Percentiles rank a stretch among this genome's conserved stretches.
phyloP scores from a whole-genome alignment of 139 green algal genomes.

The Edaphochlamys debaryana region DNA sequence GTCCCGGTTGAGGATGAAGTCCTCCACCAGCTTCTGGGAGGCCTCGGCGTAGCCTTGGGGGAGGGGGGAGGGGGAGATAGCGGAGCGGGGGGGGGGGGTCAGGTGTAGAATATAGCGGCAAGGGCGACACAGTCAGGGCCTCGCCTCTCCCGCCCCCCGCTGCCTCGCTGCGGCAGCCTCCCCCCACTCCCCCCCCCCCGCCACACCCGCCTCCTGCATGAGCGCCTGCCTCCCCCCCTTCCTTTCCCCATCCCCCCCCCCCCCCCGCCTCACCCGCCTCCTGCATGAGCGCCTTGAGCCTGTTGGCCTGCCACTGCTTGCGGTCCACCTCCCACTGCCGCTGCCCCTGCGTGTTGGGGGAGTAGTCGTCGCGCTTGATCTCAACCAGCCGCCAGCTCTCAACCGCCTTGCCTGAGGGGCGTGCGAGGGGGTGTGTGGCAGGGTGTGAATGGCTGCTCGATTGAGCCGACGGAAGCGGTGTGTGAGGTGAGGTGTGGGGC shows the following conservation, averaged over 20 bases:
- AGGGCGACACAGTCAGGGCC: no score
- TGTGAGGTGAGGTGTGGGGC: no score
- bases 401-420: slow-evolving; percentile 45
- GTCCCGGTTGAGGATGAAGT: slow-evolving; percentile 61
- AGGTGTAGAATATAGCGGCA: neutral
- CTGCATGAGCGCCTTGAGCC: slow-evolving; percentile 44
- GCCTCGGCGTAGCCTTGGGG: slow-evolving; percentile 48
- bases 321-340: slow-evolving; percentile 57
- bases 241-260: neutral
- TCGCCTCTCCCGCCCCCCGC: no score
- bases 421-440: no score
- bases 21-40: slow-evolving; percentile 47
- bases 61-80: neutral
- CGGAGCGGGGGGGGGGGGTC: neutral
- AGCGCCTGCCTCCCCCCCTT: neutral
- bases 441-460: no score
- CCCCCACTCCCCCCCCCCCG: neutral
- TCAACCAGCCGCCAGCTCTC: slow-evolving; percentile 57
- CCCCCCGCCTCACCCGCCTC: slow-evolving; percentile 30
- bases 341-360: slow-evolving; percentile 54
- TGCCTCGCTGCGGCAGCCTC: neutral
- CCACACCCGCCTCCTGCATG: neutral
- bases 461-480: no score
- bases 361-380: slow-evolving; percentile 68
- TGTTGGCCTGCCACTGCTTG: slow-evolving; percentile 44